These are phyloP conservation scores for Fusarium sp. DNA, from an alignment of 2,329 filamentous ascomycete species.

Conservation along the genomic window DNA sequence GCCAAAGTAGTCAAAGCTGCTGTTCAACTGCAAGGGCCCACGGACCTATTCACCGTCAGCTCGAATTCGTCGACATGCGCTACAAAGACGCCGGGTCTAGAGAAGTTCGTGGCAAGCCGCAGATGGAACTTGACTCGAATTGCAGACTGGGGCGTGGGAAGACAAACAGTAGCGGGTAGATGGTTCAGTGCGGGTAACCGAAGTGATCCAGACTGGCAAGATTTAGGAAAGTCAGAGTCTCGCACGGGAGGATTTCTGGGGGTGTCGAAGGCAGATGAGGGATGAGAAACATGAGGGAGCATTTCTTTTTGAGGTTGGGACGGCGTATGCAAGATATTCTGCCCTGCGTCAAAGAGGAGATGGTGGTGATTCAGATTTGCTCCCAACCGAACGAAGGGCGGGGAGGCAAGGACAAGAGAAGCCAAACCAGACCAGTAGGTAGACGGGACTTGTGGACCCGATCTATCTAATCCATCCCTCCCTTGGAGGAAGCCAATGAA, in stretches of 20 bases:
- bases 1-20: slow-evolving; percentile 20
- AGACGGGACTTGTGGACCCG: slow-evolving; percentile 37
- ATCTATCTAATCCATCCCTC: slow-evolving; percentile 41
- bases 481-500: slow-evolving; percentile 30
- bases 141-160: slow-evolving; percentile 26
- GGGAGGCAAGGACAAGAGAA: slow-evolving; percentile 37
- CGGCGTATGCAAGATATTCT: slow-evolving; percentile 49
- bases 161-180: slow-evolving; percentile 37
- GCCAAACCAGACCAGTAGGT: slow-evolving; percentile 29
- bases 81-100: slow-evolving; percentile 21
- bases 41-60: slow-evolving; percentile 41
- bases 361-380: slow-evolving; percentile 43
- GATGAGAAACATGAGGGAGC: slow-evolving; percentile 45
- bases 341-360: slow-evolving; percentile 45
- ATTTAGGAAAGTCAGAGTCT: slow-evolving; percentile 47
- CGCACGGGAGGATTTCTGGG: slow-evolving; percentile 39
- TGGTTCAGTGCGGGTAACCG: slow-evolving; percentile 38
- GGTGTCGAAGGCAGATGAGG: slow-evolving; percentile 40
- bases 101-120: slow-evolving; percentile 20
- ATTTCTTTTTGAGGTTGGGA: slow-evolving; percentile 51
- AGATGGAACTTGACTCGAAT: slow-evolving; percentile 15
- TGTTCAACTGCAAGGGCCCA: slow-evolving; percentile 35
- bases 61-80: slow-evolving; percentile 10
- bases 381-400: slow-evolving; percentile 31
- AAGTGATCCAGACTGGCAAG: slow-evolving; percentile 42